Evolutionary conservation across 306 rosid genomes (phyloP), one percentile per base, ranked within the genome.

Genomic region (Comarum palustre): DNA sequence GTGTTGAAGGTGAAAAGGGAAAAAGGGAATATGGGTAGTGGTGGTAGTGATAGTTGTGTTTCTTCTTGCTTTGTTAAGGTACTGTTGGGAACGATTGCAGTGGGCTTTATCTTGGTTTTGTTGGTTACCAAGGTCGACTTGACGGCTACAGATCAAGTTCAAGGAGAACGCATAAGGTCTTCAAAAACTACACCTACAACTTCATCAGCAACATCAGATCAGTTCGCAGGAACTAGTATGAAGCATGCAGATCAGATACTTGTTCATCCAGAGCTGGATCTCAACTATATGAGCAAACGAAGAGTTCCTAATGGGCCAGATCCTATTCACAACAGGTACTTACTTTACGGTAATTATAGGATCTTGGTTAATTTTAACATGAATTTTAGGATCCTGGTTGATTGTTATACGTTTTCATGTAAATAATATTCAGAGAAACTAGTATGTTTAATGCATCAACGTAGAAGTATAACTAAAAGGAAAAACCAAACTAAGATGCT

Each of bases 291-390:
- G 93, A 93, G 90, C 84, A 93, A 93, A 83, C 80, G 95, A 81
- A 87, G 80, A 87, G 96, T 93, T 72, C 96, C 98, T 25, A 90
- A 90, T 70, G 98, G 98, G 34, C 96, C 96, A 47, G 96, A 93
- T 86, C 96, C 98, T 24, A 93, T 93, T 77, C 98, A 93, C 71
- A 93, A 93, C 93, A 93, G 98, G 98, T 93, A 75, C 19, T 52
- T n/a, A n/a, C n/a, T 52, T 52, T 20, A 52, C 59, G 20, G 3
- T 14, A 20, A 20, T 20, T 8, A 8, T 52, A 4, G 8, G 42
- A 52, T 52, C 27, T 52, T 9, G 29, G 20, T 20, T 52, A 29
- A 8, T 52, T 52, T 52, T 52, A 52, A 52, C 59, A 52, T 9
- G 29, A 20, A 20, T 20, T 8, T n/a, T 52, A 4, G 8, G 42